Base-by-base conservation (phyloP, 2,329 filamentous ascomycete species). In the Apiospora koreana region DNA sequence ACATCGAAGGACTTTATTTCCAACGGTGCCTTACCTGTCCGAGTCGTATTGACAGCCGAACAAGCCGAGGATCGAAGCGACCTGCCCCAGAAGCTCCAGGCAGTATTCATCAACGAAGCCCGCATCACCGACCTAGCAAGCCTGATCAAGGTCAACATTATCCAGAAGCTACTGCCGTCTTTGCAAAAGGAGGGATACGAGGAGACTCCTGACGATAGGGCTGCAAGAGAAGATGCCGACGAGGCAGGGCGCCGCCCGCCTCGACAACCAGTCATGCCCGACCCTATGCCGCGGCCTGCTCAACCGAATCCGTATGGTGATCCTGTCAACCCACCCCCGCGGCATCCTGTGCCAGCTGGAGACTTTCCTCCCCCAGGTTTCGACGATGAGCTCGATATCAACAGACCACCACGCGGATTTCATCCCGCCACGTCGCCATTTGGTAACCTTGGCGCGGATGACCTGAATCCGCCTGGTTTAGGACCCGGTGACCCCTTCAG, bases 371-470 rank as follows among this genome's bases (percentile, higher is more conserved):
- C 95, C 0, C 96, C 96, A 0, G 94, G 89, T 25, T 98, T 98
- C 74, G 96, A 98, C 74, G 95, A 99, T 79, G 94, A 98, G 77
- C 92, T 94, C 76, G 94, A 98, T 73, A 87, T 98, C 71, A 90
- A 93, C 72, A 86, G 90, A 1, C 93, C 91, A 0, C 86, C 88
- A 2, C 87, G 90, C 73, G 79, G 45, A 7, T 70, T 72, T 8
- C 68, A 72, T 42, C 83, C 83, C 8, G 86, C 84, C 35, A 82
- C 85, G 18, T 86, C 88, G 16, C 92, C 91, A 0, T 87, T 89
- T 70, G 78, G 78, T 16, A 89, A 89, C 73, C 92, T 97, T 67
- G 96, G 96, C 2, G 91, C 95, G 48, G 88, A 95, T 76, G 96
- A 99, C 80, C 82, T 98, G 12, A 93, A 98, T 76, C 96, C 96